phyloP scores from a whole-genome alignment of 2,329 filamentous ascomycete genomes.

The Cladosporium sp. region DNA sequence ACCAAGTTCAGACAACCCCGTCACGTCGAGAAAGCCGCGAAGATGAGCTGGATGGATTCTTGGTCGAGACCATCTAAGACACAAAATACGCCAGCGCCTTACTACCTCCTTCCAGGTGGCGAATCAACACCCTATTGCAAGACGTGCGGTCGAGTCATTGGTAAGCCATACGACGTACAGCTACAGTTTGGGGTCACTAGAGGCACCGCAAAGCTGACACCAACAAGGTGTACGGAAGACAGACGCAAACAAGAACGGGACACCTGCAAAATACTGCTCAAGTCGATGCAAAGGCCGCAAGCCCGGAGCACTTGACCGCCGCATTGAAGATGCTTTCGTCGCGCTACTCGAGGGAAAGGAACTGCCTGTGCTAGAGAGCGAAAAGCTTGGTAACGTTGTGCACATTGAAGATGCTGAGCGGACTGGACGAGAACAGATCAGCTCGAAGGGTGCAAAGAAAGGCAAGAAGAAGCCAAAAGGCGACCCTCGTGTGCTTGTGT shows the following conservation, averaged over 20 bases:
- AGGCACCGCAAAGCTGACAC: constrained; percentile 21
- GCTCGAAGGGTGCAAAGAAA: not conserved
- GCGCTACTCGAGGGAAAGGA: constrained; percentile 38
- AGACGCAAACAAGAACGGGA: constrained; percentile 31
- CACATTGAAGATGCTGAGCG: constrained; percentile 3
- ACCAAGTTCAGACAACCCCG: not conserved
- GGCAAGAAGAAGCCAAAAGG: constrained; percentile 43
- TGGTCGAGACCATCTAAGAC: constrained; percentile 9
- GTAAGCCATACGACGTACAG: not conserved
- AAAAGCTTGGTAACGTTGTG: not conserved
- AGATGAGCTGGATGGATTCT: constrained; percentile 16
- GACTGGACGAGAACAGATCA: not conserved
- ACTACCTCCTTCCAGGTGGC: constrained; percentile 13
- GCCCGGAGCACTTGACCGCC: constrained; percentile 49
- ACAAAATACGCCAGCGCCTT: constrained; percentile 8
- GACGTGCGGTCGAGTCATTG: constrained; percentile 58
- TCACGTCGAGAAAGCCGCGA: not conserved
- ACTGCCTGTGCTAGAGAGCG: not conserved
- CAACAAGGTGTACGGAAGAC: constrained; percentile 21
- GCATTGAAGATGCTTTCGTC: constrained; percentile 55
- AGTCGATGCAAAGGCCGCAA: constrained; percentile 55
- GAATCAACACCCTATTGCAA: constrained; percentile 48
- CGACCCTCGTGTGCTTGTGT: constrained; percentile 52
- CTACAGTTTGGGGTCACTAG: not conserved
- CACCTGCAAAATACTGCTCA: constrained; percentile 58